Evolutionary conservation across 148 eudicot genomes (phyloP).

Genomic region (Silene uniflora): DNA sequence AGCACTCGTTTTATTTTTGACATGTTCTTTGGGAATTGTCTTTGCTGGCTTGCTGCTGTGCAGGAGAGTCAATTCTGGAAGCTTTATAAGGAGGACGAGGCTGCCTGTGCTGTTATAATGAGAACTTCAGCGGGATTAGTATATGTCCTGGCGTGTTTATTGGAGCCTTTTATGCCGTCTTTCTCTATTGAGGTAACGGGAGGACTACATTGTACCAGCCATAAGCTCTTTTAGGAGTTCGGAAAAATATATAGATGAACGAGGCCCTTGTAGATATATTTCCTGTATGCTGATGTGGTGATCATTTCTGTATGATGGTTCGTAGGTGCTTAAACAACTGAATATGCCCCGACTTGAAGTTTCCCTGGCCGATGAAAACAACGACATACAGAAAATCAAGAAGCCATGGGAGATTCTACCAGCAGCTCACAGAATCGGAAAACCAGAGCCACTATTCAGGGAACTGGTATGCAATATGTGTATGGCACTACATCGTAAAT

Average conservation of each 20-base stretch:
- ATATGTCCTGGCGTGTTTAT: too few relatives aligned
- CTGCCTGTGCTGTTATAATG: slow-evolving; percentile 66
- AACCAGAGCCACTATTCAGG: slow-evolving; percentile 78
- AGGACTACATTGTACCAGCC: slow-evolving; percentile 4
- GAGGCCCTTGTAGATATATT: not conserved
- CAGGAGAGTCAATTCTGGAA: slow-evolving; percentile 92
- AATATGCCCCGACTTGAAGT: slow-evolving; percentile 48
- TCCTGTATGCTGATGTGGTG: not conserved
- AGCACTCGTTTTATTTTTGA: not conserved
- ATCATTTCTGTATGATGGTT: slow-evolving; percentile 10
- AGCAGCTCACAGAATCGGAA: slow-evolving; percentile 74
- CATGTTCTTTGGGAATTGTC: not conserved
- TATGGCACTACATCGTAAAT: not conserved
- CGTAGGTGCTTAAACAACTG: slow-evolving; percentile 83
- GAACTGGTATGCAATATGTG: slow-evolving; percentile 74
- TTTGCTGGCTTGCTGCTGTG: slow-evolving; percentile 16
- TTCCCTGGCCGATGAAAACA: slow-evolving; percentile 65
- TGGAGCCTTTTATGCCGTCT: too few relatives aligned
- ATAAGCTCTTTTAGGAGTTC: too few relatives aligned
- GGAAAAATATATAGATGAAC: too few relatives aligned
- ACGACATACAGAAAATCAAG: slow-evolving; percentile 47
- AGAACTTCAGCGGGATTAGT: too few relatives aligned
- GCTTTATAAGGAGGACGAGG: slow-evolving; percentile 67
- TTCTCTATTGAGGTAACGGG: slow-evolving; percentile 67
- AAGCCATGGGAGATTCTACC: slow-evolving; percentile 76